Evolutionary conservation across 495 filamentous ascomycete species (phyloP), one percentile per base, ranked within the genome.

Genomic region (Aspergillus sparsus): DNA sequence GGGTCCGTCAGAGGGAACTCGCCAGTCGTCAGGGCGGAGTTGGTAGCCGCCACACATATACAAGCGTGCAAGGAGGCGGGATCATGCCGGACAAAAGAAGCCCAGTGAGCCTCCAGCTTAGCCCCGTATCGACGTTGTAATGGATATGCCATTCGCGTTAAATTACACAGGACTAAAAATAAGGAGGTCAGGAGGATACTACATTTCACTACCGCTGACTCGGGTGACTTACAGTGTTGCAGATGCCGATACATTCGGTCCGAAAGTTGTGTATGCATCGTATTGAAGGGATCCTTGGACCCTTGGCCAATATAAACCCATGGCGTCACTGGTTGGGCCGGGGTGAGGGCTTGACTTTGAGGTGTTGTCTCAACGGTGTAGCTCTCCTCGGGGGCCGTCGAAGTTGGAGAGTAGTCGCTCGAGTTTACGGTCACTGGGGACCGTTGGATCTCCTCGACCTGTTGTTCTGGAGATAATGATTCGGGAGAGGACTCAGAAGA

Each of bases 211-310:
- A 13, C 8, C 7, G 44, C 13, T 18, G 6, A 4, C 32, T 8
- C 15, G 6, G 5, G 36, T 7, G 41, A 72, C 75, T 58, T 58
- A 80, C 77, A 80, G 46, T 68, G 69, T 55, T 76, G 72, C 31
- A 80, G 62, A 58, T 80, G 74, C 31, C 72, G 71, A 64, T 71
- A 68, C 73, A 78, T 78, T 11, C 75, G 69, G 62, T 77, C 75
- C 31, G 76, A 74, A 5, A 80, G 65, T 49, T 66, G 71, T 1
- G 76, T 77, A 66, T 78, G 77, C 33, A 67, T 66, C 52, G 71
- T 69, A 56, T 71, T 68, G 55, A 80, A 80, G 9, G 77, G 76
- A 58, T 80, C 77, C 42, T 65, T 64, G n/a, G 64, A 70, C 6
- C 75, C 75, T 27, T 68, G 66, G 37, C 72, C 72, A 7, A 77